phyloP scores from a whole-genome alignment of 2,329 filamentous ascomycete species.

The Talaromyces sp. region DNA sequence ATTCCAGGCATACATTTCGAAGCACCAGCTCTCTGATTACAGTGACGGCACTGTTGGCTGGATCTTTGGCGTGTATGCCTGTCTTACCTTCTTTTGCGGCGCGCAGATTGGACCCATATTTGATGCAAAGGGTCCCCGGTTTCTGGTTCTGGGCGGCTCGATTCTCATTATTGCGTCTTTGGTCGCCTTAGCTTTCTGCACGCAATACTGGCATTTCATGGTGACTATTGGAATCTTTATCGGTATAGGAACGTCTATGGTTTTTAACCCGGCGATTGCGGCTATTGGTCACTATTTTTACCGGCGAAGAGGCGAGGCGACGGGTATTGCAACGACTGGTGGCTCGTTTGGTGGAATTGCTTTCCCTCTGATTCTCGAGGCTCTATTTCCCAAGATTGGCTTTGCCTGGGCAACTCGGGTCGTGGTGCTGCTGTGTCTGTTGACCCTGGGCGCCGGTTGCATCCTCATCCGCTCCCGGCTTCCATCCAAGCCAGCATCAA shows the following conservation, averaged over 20 bases:
- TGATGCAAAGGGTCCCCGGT: slow-evolving; percentile 75
- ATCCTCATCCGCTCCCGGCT: slow-evolving; percentile 56
- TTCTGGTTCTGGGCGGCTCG: slow-evolving; percentile 66
- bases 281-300: slow-evolving; percentile 82
- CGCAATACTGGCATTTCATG: slow-evolving; percentile 81
- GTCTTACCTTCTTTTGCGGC: slow-evolving; percentile 78
- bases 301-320: slow-evolving; percentile 70
- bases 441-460: slow-evolving; percentile 41
- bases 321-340: slow-evolving; percentile 75
- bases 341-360: slow-evolving; percentile 69
- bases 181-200: slow-evolving; percentile 69
- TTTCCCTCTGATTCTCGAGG: slow-evolving; percentile 55
- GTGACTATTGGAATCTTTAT: slow-evolving; percentile 72
- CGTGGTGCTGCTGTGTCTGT: slow-evolving; percentile 44
- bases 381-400: slow-evolving; percentile 46
- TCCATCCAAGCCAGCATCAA: slow-evolving; percentile 59
- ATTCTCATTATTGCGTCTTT: slow-evolving; percentile 60
- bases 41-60: slow-evolving; percentile 71
- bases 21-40: slow-evolving; percentile 67
- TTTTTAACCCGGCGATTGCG: slow-evolving; percentile 80
- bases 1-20: slow-evolving; percentile 74
- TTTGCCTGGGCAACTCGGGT: slow-evolving; percentile 49
- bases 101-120: slow-evolving; percentile 86
- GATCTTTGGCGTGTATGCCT: slow-evolving; percentile 84
- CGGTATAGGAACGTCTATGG: slow-evolving; percentile 70